Base-by-base conservation (phyloP, 192 early-diverging fungal genomes). In the Coemansia sp. region DNA sequence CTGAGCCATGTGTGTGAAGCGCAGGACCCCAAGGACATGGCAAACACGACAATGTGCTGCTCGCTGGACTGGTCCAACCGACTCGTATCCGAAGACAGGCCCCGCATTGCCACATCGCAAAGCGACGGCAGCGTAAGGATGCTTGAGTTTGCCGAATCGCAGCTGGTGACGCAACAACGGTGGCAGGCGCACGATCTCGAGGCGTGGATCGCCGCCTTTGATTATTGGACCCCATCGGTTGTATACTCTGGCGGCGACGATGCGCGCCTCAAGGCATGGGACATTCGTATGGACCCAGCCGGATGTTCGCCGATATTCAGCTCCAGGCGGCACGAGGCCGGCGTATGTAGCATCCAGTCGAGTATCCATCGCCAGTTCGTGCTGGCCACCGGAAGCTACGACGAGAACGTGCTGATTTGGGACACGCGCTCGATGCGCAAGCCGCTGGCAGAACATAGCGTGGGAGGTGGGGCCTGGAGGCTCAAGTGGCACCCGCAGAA, bases 391-490 rank as follows among this genome's bases (percentile, higher is more conserved):
- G 96, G 95, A 61, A 91, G 93, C 65, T 98, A 98, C 60, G 94
- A 98, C 70, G 94, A 96, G 42, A 81, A 84, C 20, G 77, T 97
- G 38, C 64, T 89, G 55, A 82, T 96, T 38, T 98, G 96, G 96
- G 96, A 98, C 67, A 91, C 85, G 5, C 85, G 96, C 10, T 83
- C 68, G 8, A 92, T 96, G 89, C 79, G 87, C n/a, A 38, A 57
- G 20, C 94, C 94, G 3, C 23, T 94, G 45, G 61, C 75, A 1
- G 88, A 90, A 20, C 67, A 84, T 41, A 84, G 83, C 29, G 86
- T 88, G 17, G 92, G 88, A 28, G 94, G 96, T 6, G 96, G 96
- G 10, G 91, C 96, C 10, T 98, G 96, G 96, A 77, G 94, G 23
- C 68, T 98, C 36, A 92, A 92, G 79, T 98, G 95, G 94, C 94